A percentile compares a stretch with the other conserved stretches of the same genome.
Evolutionary conservation across 352 stramenopile genomes (phyloP).

Genomic region (Globisporangium orthogonon): DNA sequence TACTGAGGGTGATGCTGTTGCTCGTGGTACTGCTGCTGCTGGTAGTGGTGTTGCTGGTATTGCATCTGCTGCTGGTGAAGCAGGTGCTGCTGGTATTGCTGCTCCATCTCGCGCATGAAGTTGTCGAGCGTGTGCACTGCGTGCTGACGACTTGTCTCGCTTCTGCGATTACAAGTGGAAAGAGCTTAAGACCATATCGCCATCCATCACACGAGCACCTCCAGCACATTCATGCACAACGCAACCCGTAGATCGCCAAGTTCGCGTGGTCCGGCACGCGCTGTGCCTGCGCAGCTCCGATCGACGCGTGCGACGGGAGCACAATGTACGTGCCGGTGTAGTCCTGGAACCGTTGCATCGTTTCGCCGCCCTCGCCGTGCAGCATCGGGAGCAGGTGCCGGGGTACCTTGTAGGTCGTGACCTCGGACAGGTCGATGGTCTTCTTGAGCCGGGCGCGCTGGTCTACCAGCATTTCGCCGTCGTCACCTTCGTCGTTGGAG

Average conservation of each 20-base stretch:
- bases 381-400: slow-evolving; percentile 57
- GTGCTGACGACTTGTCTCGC: slow-evolving; percentile 39
- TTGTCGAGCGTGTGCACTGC: slow-evolving; percentile 54
- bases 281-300: slow-evolving; percentile 2
- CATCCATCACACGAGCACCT: too few relatives aligned
- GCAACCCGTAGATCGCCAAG: slow-evolving; percentile 74
- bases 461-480: slow-evolving; percentile 46
- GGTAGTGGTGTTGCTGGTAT: slow-evolving; percentile 9
- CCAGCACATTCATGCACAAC: not conserved
- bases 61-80: slow-evolving; percentile 29
- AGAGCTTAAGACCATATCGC: too few relatives aligned
- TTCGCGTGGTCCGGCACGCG: slow-evolving; percentile 27
- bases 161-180: slow-evolving; percentile 8
- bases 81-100: slow-evolving; percentile 29
- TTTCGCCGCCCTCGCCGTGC: slow-evolving; percentile 60
- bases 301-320: slow-evolving; percentile 29
- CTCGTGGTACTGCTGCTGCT: slow-evolving; percentile 16
- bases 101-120: slow-evolving; percentile 56
- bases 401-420: slow-evolving; percentile 71
- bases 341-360: slow-evolving; percentile 72
- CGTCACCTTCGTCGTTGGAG: slow-evolving; percentile 13
- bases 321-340: slow-evolving; percentile 77
- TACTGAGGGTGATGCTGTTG: slow-evolving; percentile 15
- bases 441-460: slow-evolving; percentile 33
- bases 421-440: slow-evolving; percentile 72